Evolutionary conservation across 2,329 filamentous ascomycete species (phyloP).

Genomic region (Alternaria longipes): DNA sequence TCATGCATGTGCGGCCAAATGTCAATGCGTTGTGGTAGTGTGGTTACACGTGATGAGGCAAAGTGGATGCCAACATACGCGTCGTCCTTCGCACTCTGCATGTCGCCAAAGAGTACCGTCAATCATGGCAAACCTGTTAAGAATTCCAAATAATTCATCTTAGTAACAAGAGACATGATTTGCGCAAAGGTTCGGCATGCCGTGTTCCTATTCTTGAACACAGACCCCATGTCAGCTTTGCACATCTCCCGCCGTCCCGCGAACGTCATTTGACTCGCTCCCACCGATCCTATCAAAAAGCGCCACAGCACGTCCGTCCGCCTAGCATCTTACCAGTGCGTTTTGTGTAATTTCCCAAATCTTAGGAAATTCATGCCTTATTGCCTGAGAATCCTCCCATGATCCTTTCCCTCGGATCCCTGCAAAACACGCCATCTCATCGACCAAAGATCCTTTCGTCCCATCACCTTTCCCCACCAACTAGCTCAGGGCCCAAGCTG

Average conservation of each 20-base stretch:
- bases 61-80: background rate
- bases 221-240: slow-evolving; percentile 4
- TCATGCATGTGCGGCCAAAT: background rate
- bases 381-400: background rate
- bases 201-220: background rate
- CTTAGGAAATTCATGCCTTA: slow-evolving; percentile 5
- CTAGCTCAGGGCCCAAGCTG: background rate
- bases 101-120: background rate
- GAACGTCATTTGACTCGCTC: slow-evolving; percentile 7
- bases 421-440: slow-evolving; percentile 5
- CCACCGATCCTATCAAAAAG: background rate
- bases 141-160: background rate
- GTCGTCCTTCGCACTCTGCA: background rate
- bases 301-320: background rate
- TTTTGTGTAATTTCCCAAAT: slow-evolving; percentile 5
- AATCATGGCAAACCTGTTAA: background rate
- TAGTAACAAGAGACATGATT: background rate
- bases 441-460: slow-evolving; percentile 3
- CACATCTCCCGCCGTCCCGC: slow-evolving; percentile 12
- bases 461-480: background rate
- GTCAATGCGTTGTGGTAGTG: background rate
- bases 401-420: background rate
- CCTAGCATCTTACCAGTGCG: background rate
- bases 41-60: background rate
- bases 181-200: background rate